Evolutionary conservation across 768 basidiomycete genomes (phyloP), one percentile per base, ranked within the genome.

Genomic region (Lentinula raphanica): DNA sequence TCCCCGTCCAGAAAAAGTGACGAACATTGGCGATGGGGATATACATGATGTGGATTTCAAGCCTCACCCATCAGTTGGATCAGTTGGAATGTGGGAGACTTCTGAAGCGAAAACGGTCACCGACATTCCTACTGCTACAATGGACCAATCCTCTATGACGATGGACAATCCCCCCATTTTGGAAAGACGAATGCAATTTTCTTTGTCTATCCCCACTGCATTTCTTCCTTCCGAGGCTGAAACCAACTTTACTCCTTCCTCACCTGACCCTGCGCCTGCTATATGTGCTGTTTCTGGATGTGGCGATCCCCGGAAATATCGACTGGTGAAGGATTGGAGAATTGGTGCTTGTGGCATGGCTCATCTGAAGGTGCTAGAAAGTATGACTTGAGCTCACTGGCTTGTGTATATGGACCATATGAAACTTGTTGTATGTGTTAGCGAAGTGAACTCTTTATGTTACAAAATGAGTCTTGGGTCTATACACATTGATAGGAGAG

Each of bases 301-400:
- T 36, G 46, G 8, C 17, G 7, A 12, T 21, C 15, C 19, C 8
- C 44, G 56, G 27, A 57, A 57, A 35, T 57, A 57, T 38, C 44
- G 56, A 3, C 35, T 57, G 19, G 56, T 57, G 29, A 48, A 19
- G 28, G 56, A 57, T 21, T 57, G 56, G 56, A 57, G 21, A 46
- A 57, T 38, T 29, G 56, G 56, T 17, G 56, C 56, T 21, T 57
- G 56, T 49, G 56, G 56, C 6, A 57, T 57, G 32, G 56, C 31
- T 21, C 56, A 57, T 38, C 28, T 57, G 25, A 57, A 57, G 46
- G 46, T 49, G 28, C 35, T 57, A 32, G 56, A 57, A 17, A 46
- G 54, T 21, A 36, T 36, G 32, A 5, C 35, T 3, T 25, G 19
- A 28, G 7, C 25, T 27, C 11, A 12, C 7, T 11, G 3, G 15